Conservation (phyloP, 106 monocot genomes). For the Ottelia alismoides region DNA sequence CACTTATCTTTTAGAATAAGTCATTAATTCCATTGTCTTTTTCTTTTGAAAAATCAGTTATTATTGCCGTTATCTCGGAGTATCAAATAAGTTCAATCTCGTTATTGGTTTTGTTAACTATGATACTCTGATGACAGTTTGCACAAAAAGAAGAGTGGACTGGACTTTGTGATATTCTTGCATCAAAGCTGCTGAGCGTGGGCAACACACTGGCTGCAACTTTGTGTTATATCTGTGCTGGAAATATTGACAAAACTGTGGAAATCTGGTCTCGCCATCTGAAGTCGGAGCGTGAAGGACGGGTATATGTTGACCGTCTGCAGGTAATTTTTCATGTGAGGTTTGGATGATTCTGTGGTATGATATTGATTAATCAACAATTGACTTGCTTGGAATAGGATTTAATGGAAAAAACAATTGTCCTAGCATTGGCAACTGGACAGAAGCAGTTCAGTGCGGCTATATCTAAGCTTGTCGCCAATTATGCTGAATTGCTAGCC, state of each 20-base stretch:
- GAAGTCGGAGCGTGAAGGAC: constrained; percentile 43
- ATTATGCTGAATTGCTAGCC: constrained; percentile 86
- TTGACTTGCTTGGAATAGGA: too few relatives aligned
- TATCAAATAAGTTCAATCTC: too few relatives aligned
- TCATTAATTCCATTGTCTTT: too few relatives aligned
- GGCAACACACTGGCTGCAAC: constrained; percentile 84
- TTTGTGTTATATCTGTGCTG: constrained; percentile 94
- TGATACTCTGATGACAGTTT: too few relatives aligned
- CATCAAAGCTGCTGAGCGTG: constrained; percentile 62
- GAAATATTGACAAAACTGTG: constrained; percentile 90
- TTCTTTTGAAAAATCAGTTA: too few relatives aligned
- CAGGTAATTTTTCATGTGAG: too few relatives aligned
- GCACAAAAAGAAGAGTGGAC: constrained; percentile 91
- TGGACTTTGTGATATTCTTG: constrained; percentile 74
- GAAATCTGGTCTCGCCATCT: constrained; percentile 89
- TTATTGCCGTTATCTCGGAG: too few relatives aligned
- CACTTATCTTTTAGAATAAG: too few relatives aligned
- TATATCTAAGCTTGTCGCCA: constrained; percentile 87
- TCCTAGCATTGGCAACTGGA: constrained; percentile 78
- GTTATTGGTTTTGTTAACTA: too few relatives aligned
- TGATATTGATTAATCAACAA: too few relatives aligned
- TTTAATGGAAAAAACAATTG: constrained; percentile 93
- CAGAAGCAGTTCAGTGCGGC: constrained; percentile 66
- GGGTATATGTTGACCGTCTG: constrained; percentile 79
- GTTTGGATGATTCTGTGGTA: too few relatives aligned